Conservation (phyloP, 83 land plant species). For the Diphasiastrum complanatum region DNA sequence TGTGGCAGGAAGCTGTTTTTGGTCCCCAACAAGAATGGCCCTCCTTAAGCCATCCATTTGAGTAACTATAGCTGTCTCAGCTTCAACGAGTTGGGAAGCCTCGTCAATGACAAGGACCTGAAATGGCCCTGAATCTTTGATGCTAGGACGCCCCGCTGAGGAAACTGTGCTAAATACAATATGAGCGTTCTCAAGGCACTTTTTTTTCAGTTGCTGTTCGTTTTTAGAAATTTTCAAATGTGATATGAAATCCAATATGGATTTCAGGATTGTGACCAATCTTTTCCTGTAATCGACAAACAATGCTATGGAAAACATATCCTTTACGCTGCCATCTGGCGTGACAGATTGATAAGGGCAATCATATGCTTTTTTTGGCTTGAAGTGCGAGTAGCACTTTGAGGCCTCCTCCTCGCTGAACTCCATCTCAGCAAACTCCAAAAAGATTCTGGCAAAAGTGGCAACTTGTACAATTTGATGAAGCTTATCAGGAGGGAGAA, state of each 20-base stretch:
- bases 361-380: too few relatives aligned
- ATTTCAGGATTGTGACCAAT: neutral
- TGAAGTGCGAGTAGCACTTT: too few relatives aligned
- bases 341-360: too few relatives aligned
- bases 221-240: neutral
- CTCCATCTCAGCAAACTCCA: too few relatives aligned
- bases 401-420: too few relatives aligned
- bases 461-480: too few relatives aligned
- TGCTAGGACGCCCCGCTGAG: slow-evolving; percentile 12
- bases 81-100: slow-evolving; percentile 23
- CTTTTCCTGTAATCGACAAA: too few relatives aligned
- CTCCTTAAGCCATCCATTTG: slow-evolving; percentile 2
- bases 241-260: neutral
- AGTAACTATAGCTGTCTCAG: slow-evolving; percentile 13
- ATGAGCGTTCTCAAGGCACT: slow-evolving; percentile 6
- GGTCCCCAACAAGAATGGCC: slow-evolving; percentile 22
- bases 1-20: slow-evolving; percentile 23
- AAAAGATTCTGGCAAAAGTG: too few relatives aligned
- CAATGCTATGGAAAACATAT: too few relatives aligned
- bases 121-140: slow-evolving; percentile 5
- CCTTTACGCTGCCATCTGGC: too few relatives aligned
- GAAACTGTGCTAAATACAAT: slow-evolving; percentile 26
- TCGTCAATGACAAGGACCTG: slow-evolving; percentile 16
- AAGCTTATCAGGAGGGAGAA: too few relatives aligned
- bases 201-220: slow-evolving; percentile 4